A percentile compares a stretch with the other conserved stretches of the same genome.
phyloP scores from a whole-genome alignment of 164 flowering plant species.

The Macadamia tetraphylla region DNA sequence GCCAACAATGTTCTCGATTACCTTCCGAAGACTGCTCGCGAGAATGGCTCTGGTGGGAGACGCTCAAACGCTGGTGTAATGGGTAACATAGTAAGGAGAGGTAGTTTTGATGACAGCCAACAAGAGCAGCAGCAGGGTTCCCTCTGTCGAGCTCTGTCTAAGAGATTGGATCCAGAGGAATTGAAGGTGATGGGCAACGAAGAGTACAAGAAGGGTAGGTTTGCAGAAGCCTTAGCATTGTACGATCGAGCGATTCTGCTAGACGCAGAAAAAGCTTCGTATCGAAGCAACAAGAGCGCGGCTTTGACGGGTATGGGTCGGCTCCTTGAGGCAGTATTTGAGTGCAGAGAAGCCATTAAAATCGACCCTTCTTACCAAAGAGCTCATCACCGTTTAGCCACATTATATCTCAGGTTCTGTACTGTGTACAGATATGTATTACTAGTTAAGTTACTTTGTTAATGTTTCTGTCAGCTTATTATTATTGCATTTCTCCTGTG shows the following conservation, averaged over 20 bases:
- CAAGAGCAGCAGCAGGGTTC: conserved; percentile 17
- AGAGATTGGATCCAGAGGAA: conserved; percentile 44
- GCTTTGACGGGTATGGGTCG: conserved; percentile 69
- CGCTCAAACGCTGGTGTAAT: conserved; percentile 16
- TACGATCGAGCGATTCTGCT: conserved; percentile 66
- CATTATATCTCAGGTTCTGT: conserved; percentile 61
- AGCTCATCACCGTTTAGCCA: conserved; percentile 74
- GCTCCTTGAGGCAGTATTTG: conserved; percentile 61
- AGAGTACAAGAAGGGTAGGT: conserved; percentile 65
- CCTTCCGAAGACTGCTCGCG: conserved; percentile 36
- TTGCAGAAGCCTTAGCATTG: conserved; percentile 56
- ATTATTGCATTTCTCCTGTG: too few relatives aligned
- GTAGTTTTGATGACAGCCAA: conserved; percentile 20
- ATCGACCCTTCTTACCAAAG: conserved; percentile 61
- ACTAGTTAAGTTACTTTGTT: too few relatives aligned
- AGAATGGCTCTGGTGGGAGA: conserved; percentile 7
- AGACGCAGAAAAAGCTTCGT: conserved; percentile 54
- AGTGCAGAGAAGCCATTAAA: conserved; percentile 61
- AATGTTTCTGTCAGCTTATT: too few relatives aligned
- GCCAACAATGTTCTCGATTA: conserved; percentile 30
- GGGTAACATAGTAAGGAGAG: conserved; percentile 52
- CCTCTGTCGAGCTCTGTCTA: conserved; percentile 46
- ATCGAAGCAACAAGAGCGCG: conserved; percentile 64
- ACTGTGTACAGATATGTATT: too few relatives aligned
- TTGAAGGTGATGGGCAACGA: conserved; percentile 73